A percentile compares a stretch with the other conserved stretches of the same genome.
Conservation (phyloP, 108 stramenopile genomes). For the Licmophora abbreviata region DNA sequence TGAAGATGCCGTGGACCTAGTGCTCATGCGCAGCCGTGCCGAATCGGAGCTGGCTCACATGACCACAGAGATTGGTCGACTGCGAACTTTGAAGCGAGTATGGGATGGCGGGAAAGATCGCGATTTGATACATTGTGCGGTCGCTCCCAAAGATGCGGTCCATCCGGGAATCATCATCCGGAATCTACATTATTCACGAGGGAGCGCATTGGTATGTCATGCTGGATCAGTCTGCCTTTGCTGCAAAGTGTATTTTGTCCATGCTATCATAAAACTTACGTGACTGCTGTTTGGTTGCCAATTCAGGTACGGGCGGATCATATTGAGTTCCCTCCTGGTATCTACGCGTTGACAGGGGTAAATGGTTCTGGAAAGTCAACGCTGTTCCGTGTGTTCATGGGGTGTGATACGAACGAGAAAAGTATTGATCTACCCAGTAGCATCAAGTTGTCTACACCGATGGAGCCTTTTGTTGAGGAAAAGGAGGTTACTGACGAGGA, state of each 20-base stretch:
- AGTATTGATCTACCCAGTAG: conserved; percentile 67
- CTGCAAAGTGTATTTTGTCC: no score
- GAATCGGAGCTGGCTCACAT: conserved; percentile 80
- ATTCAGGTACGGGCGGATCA: conserved; percentile 61
- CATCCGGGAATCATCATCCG: conserved; percentile 27
- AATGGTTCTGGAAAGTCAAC: conserved; percentile 56
- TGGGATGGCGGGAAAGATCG: conserved; percentile 54
- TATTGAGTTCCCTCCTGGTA: conserved; percentile 61
- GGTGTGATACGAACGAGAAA: conserved; percentile 65
- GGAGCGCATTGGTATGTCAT: conserved; percentile 66
- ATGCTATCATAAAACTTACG: no score
- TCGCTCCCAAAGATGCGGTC: conserved; percentile 10
- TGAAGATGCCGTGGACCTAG: conserved; percentile 80
- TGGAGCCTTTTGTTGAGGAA: conserved; percentile 30
- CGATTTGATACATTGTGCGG: conserved; percentile 46
- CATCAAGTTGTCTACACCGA: conserved; percentile 55
- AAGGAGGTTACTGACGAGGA: conserved; percentile 30
- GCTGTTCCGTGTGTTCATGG: conserved; percentile 72
- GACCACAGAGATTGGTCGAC: conserved; percentile 67
- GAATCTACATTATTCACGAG: conserved; percentile 64
- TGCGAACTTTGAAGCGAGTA: conserved; percentile 44
- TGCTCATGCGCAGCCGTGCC: conserved; percentile 68
- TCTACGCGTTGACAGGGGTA: conserved; percentile 68
- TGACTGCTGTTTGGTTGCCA: no score
- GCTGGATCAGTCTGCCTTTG: no score